Base-by-base conservation (phyloP, 306 rosid genomes). In the Pyrus communis region DNA sequence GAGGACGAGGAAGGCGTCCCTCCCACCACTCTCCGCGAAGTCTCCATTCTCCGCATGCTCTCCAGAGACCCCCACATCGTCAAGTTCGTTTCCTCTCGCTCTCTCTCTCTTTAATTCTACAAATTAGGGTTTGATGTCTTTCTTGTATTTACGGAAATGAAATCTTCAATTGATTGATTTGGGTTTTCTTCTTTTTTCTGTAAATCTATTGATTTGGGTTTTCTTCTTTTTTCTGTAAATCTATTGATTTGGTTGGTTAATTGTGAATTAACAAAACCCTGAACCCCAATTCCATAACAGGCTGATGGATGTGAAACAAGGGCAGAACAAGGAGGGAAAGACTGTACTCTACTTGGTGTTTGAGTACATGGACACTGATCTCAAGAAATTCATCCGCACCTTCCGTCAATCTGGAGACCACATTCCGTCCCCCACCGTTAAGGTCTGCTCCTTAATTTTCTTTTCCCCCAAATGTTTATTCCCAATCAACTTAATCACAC, bases 1-100 rank as follows among this genome's bases (percentile, higher is more conserved):
- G 97, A 94, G 74, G 98, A 94, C 60, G 95, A 94, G 33, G 97
- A 95, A 88, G 97, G 98, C 70, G 97, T 92, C 80, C 97, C 97
- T 79, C 96, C 97, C 59, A 95, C 97, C 75, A 92, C 98, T 78
- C 98, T 95, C 73, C 96, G 97, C 3, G 97, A 95, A 84, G 91
- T 95, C 79, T 95, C 97, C 64, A 95, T 95, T 75, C 38, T 95
- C 35, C 85, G 97, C n/a, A 95, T 95, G 97, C 98, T 95, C 76
- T 95, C 97, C 15, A 75, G 92, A 58, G 98, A 92, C 80, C 92
- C 98, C 28, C 98, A 91, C 66, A 84, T 95, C 55, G 98, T 92
- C 78, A 90, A 85, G 96, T 89, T 61, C 33, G 33, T 61, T 27
- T 15, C n/a, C 62, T 17, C 61, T 55, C 28, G 13, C 66, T 23